Evolutionary conservation across 257 asterid genomes (phyloP).

Genomic region (Solanum piurae): DNA sequence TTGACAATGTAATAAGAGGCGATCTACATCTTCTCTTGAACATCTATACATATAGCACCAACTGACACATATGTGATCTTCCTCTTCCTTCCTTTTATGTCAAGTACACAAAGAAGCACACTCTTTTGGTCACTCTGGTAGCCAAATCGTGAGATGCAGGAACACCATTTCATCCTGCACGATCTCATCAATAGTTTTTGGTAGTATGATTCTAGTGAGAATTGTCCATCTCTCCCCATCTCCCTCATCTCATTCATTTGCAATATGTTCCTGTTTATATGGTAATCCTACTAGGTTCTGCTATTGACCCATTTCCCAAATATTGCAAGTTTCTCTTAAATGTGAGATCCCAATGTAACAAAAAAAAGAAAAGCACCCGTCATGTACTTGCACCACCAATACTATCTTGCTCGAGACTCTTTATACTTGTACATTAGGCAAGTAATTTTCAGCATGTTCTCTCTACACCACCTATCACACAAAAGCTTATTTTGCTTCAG

Average conservation of each 20-base stretch:
- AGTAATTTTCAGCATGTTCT: background rate
- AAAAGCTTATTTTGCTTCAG: background rate
- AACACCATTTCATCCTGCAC: background rate
- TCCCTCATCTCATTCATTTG: background rate
- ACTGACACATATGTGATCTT: background rate
- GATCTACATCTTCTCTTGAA: background rate
- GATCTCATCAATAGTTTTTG: background rate
- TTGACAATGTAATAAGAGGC: background rate
- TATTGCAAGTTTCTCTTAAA: background rate
- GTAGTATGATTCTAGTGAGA: background rate
- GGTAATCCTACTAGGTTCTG: background rate
- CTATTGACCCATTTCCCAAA: background rate
- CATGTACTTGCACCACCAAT: background rate
- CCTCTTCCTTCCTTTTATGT: background rate
- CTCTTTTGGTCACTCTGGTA: background rate
- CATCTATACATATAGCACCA: background rate
- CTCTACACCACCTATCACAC: background rate
- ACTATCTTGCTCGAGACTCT: background rate
- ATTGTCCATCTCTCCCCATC: background rate
- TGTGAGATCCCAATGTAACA: background rate
- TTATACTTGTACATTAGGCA: background rate
- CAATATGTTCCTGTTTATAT: background rate
- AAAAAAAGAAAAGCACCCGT: background rate
- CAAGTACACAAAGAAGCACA: background rate
- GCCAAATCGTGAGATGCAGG: background rate